Evolutionary conservation across 176 grass and related monocot species (phyloP), one percentile per base, ranked within the genome.

Genomic region (Coix lacrymajobi): DNA sequence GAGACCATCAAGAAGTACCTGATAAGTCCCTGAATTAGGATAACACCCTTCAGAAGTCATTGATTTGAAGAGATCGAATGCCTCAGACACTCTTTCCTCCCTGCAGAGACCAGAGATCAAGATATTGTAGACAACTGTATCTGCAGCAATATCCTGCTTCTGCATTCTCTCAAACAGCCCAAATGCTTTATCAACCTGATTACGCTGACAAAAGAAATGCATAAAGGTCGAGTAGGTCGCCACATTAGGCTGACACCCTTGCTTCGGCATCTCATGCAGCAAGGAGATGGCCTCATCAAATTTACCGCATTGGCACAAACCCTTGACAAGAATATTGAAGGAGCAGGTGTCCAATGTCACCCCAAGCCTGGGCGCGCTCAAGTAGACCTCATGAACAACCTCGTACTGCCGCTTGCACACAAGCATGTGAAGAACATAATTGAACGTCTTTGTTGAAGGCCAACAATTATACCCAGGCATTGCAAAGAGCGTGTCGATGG

Each of bases 281-380:
- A 98, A 79, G 20, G 89, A 91, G 14, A 87, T 43, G 8, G 92
- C 92, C 48, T 82, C 87, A 64, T 83, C 73, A 57, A 95, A 84
- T 57, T 88, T 91, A 1, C 79, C 79, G 2, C 80, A 86, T 11
- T 95, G 91, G 51, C 91, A 95, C 68, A 95, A 78, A 12, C 87
- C 92, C 76, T 90, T 95, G 71, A 95, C 83, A 37, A 98, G 89
- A 80, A 95, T 98, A 62, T 98, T 98, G 72, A 98, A 90, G 75
- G 84, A 93, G 77, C 91, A 95, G 4, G 92, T 93, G 70, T 98
- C 96, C 7, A 95, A 25, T 0, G 79, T 73, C 69, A 98, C 69
- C 0, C 92, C 92, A 76, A 98, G 58, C 45, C 51, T 81, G 6
- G 86, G 77, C 3, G 90, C 88, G 36, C 90, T 94, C 1, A 63